Percentiles rank a stretch among this genome's conserved stretches.
These are phyloP conservation scores for Lunularia cruciata DNA, from an alignment of 225 moss, liverwort and hornwort species.

Conservation along the genomic window DNA sequence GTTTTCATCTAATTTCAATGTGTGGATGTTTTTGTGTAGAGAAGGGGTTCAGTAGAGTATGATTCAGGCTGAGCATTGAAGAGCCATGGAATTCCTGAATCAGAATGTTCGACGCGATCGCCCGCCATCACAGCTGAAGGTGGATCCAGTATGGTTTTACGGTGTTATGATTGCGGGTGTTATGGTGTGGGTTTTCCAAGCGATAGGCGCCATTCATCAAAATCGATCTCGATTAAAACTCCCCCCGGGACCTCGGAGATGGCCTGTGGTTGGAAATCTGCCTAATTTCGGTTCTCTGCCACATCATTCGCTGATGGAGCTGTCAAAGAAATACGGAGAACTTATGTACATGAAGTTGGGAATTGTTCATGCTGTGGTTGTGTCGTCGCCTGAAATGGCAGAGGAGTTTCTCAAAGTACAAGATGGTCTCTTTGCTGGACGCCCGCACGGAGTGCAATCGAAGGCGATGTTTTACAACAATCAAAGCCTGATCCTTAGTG, in stretches of 20 bases:
- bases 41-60: no score
- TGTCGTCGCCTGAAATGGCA: conserved; percentile 24
- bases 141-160: neutral
- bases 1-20: no score
- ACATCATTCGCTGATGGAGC: conserved; percentile 2
- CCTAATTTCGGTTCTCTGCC: conserved; percentile 2
- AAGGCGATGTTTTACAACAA: conserved; percentile 12
- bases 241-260: conserved; percentile 24
- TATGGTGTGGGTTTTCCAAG: neutral
- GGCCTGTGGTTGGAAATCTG: conserved; percentile 29
- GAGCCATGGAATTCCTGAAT: no score
- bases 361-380: conserved; percentile 12
- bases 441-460: conserved; percentile 7
- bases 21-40: no score
- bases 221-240: conserved; percentile 2
- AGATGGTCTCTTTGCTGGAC: conserved; percentile 22
- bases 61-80: no score
- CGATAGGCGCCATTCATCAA: neutral
- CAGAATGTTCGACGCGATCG: no score
- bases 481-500: conserved; percentile 13
- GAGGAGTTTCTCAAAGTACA: conserved; percentile 25
- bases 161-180: conserved; percentile 12
- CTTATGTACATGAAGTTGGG: conserved; percentile 33
- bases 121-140: no score
- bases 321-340: conserved; percentile 27